Evolutionary conservation across 306 rosid species (phyloP).

Genomic region (Quercus ilex): DNA sequence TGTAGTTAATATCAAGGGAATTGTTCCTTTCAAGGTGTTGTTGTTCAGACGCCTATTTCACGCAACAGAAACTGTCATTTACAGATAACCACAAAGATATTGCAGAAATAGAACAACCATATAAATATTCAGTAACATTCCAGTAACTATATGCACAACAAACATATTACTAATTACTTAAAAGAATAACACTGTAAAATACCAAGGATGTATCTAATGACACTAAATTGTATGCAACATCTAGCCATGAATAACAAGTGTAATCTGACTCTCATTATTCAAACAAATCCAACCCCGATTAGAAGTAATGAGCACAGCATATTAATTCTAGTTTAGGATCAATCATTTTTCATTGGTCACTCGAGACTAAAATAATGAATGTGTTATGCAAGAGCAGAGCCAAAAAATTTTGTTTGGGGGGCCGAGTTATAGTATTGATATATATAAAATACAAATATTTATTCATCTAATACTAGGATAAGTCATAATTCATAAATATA

Average conservation of each 20-base stretch:
- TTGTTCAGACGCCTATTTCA: constrained; percentile 91
- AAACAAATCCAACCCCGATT: neutral
- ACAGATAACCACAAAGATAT: constrained; percentile 15
- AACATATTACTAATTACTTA: neutral
- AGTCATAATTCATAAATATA: too few species aligned
- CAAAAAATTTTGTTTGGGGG: too few species aligned
- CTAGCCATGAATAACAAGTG: neutral
- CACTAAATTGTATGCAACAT: neutral
- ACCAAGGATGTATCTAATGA: neutral
- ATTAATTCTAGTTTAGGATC: neutral
- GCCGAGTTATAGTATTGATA: too few species aligned
- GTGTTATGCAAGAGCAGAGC: neutral
- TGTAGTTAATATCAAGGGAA: constrained; percentile 56
- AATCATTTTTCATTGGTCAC: neutral
- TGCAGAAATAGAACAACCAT: constrained; percentile 2
- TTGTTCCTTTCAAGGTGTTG: constrained; percentile 67
- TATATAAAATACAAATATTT: too few species aligned
- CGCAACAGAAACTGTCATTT: constrained; percentile 32
- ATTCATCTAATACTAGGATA: too few species aligned
- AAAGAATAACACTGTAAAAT: neutral
- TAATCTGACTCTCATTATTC: neutral
- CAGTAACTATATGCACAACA: neutral
- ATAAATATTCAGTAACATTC: neutral
- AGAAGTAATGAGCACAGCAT: neutral
- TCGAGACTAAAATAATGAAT: neutral